phyloP scores from a whole-genome alignment of 2,329 filamentous ascomycete species.

The Endoconidiophora laricicola region DNA sequence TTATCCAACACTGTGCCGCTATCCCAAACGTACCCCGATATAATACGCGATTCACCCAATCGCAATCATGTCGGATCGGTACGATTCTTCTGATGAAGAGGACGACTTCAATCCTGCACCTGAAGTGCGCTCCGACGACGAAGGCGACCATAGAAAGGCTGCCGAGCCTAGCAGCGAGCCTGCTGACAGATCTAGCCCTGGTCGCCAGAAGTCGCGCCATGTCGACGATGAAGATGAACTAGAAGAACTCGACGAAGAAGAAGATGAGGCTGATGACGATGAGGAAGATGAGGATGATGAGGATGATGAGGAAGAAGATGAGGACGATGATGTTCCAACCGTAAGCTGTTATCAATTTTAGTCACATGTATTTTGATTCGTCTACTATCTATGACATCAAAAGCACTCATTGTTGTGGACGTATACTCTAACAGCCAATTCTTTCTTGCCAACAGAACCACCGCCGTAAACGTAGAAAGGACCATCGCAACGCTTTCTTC shows the following conservation, averaged over 20 bases:
- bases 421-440: neutral
- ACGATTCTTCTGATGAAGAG: constrained; percentile 56
- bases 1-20: no score
- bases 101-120: constrained; percentile 82
- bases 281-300: constrained; percentile 23
- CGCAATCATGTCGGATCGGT: constrained; percentile 9
- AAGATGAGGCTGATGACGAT: constrained; percentile 25
- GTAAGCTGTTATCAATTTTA: constrained; percentile 20
- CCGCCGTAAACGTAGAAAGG: constrained; percentile 66
- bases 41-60: neutral
- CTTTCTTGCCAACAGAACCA: constrained; percentile 29
- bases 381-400: neutral
- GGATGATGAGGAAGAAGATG: constrained; percentile 22
- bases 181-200: constrained; percentile 5
- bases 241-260: constrained; percentile 14
- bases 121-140: constrained; percentile 56
- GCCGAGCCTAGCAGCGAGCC: constrained; percentile 17
- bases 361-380: no score
- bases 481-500: constrained; percentile 71
- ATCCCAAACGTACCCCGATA: neutral
- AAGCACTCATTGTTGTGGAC: neutral
- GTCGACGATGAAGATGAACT: constrained; percentile 9
- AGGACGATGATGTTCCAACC: constrained; percentile 48
- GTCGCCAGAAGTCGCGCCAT: constrained; percentile 5
- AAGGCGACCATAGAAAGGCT: constrained; percentile 32